A percentile compares a stretch with the other conserved stretches of the same genome.
Evolutionary conservation across 208 protist genomes (phyloP).

Genomic region (Porcisia hertigi): DNA sequence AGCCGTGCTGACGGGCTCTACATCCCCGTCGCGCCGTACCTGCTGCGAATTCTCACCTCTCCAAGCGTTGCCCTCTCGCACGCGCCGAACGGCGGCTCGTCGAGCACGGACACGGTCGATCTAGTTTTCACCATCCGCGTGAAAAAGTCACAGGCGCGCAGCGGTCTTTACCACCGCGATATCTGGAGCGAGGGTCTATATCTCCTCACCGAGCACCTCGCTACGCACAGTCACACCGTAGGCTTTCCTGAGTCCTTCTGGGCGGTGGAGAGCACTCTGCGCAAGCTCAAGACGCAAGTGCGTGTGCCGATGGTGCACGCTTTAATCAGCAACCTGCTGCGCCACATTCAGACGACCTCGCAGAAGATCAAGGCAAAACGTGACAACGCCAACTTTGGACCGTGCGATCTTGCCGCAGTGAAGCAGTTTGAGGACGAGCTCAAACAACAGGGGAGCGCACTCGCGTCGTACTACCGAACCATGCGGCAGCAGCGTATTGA

Average conservation of each 20-base stretch:
- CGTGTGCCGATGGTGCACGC: constrained; percentile 83
- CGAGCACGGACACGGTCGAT: constrained; percentile 56
- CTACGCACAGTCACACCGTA: constrained; percentile 83
- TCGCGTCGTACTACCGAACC: constrained; percentile 65
- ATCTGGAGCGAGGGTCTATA: constrained; percentile 85
- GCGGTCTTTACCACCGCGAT: constrained; percentile 64
- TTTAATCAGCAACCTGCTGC: constrained; percentile 72
- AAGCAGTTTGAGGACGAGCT: constrained; percentile 85
- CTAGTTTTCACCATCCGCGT: constrained; percentile 90
- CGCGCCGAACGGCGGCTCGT: constrained; percentile 31
- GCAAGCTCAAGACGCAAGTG: constrained; percentile 80
- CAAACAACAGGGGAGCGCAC: constrained; percentile 47
- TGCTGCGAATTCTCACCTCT: constrained; percentile 93
- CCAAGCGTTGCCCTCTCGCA: constrained; percentile 72
- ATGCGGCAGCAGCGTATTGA: constrained; percentile 83
- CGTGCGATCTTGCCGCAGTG: constrained; percentile 77
- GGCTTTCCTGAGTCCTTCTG: constrained; percentile 95
- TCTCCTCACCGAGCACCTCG: constrained; percentile 87
- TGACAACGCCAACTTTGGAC: constrained; percentile 77
- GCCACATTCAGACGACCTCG: constrained; percentile 72
- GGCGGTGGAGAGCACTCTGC: constrained; percentile 83
- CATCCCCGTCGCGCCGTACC: constrained; percentile 92
- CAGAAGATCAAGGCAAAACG: constrained; percentile 69
- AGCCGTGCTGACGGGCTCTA: constrained; percentile 84
- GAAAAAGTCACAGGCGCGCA: constrained; percentile 87